Evolutionary conservation across 371 early-diverging fungal species (phyloP), one percentile per base, ranked within the genome.

Genomic region (Cokeromyces recurvatus): DNA sequence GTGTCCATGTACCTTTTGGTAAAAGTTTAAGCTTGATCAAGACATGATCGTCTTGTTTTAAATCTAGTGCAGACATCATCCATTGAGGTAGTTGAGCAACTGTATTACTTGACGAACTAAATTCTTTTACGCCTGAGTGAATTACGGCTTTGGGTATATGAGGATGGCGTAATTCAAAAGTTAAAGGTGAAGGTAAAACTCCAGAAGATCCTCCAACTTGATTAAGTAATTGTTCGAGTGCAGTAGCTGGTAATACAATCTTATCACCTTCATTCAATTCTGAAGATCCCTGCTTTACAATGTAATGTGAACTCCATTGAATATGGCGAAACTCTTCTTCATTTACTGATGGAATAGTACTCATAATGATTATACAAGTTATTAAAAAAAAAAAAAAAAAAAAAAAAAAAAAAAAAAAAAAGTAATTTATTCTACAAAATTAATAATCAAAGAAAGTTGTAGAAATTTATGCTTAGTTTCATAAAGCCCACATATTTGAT

Each of bases 61-160:
- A 52, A 3, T 60, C 53, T 0, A 82, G 54, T 2, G 66, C 58
- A 2, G 51, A 38, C 45, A 76, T 52, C 66, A 88, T 73, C 84
- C 85, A 81, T 3, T 32, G 49, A 1, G 89, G 86, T 11, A 92
- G 37, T 10, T 77, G 74, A 0, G 14, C 14, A 4, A 79, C 71
- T 1, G 47, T 61, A 17, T 57, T 47, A 2, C 62, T 70, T 8
- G 74, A 75, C 19, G 66, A 68, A 23, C 84, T 83, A 54, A 92
- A 92, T 55, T 90, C 91, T 27, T 84, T 77, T 39, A 92, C 92
- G n/a, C 87, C 85, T 32, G 82, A 82, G 48, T 82, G 77, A 32
- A 78, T 71, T 39, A 61, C 53, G 32, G 42, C 56, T 14, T 55
- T 59, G 9, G 4, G 4, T 23, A 64, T 66, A 16, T 60, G 59